Conservation (phyloP, 169 alveolate species). For the Babesia bigemina region DNA sequence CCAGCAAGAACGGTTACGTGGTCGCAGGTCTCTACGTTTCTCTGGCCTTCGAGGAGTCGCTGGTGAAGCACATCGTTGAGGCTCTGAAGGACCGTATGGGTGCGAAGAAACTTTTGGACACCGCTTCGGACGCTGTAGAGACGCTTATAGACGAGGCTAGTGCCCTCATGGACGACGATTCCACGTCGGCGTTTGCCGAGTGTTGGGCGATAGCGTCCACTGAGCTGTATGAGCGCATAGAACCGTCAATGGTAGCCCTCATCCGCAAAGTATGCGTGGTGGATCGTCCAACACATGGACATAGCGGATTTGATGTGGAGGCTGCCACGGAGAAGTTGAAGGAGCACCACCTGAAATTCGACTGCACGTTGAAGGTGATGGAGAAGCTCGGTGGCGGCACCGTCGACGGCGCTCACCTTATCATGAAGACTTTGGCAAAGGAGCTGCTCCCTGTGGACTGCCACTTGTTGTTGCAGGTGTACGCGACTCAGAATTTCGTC, state of each 20-base stretch:
- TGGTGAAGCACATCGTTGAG: constrained; percentile 31
- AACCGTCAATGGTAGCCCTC: neutral
- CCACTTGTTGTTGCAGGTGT: constrained; percentile 23
- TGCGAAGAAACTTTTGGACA: constrained; percentile 1
- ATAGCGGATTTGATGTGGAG: constrained; percentile 3
- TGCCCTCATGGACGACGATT: constrained; percentile 4
- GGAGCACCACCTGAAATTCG: constrained; percentile 25
- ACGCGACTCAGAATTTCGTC: constrained; percentile 13
- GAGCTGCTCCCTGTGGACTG: constrained; percentile 41
- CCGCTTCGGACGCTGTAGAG: neutral
- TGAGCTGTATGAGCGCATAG: constrained; percentile 8
- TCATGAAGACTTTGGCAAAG: constrained; percentile 27
- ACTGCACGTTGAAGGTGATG: constrained; percentile 14
- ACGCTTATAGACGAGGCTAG: neutral
- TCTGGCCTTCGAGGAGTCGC: constrained; percentile 27
- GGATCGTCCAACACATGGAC: neutral
- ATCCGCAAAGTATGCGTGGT: constrained; percentile 14
- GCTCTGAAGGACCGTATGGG: constrained; percentile 38
- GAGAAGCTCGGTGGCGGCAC: constrained; percentile 9
- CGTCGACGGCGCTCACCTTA: constrained; percentile 28
- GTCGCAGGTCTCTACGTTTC: constrained; percentile 51
- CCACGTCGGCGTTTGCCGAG: constrained; percentile 13
- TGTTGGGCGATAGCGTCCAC: constrained; percentile 29
- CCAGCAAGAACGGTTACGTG: constrained; percentile 42
- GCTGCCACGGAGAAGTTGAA: constrained; percentile 14